Evolutionary conservation across 352 stramenopile genomes (phyloP), one percentile per base, ranked within the genome.

Genomic region (Chrysophaeum taylorii): DNA sequence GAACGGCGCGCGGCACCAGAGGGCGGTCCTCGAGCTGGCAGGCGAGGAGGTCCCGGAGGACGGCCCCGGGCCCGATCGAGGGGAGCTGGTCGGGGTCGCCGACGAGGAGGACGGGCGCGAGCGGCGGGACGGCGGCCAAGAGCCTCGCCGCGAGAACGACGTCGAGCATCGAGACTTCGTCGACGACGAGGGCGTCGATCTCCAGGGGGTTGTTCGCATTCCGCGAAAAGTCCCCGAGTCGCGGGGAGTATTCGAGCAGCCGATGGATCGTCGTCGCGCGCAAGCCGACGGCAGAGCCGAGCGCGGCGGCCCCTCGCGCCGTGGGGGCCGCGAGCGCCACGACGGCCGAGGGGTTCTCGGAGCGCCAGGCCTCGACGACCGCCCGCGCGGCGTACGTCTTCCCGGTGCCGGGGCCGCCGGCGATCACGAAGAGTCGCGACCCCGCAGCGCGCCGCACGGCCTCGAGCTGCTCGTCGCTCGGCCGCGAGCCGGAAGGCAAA

Each of bases 81-180:
- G 70, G 70, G 1, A 74, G 63, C 70, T 74, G 70, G 45, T 74
- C 62, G 12, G 42, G 36, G 63, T 74, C 70, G 0, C 70, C 70
- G n/a, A 74, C 62, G 16, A 74, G 29, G 0, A 74, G 23, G 4
- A 74, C 31, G 18, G 23, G 37, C 12, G 27, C 31, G 45, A 41
- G 29, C 21, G 61, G n/a, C 21, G 61, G 50, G 41, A 74, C 15
- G 12, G 70, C 61, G 9, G 53, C 70, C 29, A 74, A 50, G 16
- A 74, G 61, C 33, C 29, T 23, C 36, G 48, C 31, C 14, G 50
- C 66, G 0, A 74, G 54, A 15, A 33, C 23, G 48, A 43, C 37
- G n/a, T 74, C 70, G 15, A 74, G 31, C 70, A 74, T 74, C 15
- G 42, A 67, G 2, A 48, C 39, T 48, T 74, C 70, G 48, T 74